Base-by-base conservation (phyloP, 495 filamentous ascomycete species). In the Tuber aestivum region DNA sequence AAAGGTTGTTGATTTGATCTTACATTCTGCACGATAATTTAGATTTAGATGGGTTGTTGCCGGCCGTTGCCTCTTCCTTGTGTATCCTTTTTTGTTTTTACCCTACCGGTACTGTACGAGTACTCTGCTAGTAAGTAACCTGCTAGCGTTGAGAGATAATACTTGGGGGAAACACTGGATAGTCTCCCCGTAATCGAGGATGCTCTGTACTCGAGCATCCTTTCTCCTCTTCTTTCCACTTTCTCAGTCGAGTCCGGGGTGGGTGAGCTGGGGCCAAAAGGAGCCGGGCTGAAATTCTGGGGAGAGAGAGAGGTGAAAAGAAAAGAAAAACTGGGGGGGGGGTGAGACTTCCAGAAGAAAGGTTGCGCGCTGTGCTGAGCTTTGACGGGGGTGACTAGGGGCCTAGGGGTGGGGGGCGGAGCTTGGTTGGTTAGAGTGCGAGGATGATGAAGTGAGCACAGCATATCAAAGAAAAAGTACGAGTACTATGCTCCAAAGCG, bases 211-310 rank as follows among this genome's bases (percentile, higher is more conserved):
- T 20, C 5, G 32, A 14, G 37, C 21, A 74, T 75, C 42, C 41
- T 71, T 27, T 45, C 16, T 16, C 18, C 61, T 27, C 16, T 16
- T 16, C 18, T 69, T 35, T n/a, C 76, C 65, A 44, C 27, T 42
- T 21, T 71, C 56, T 77, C 16, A 75, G 61, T 48, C 37, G 65
- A 70, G 68, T 72, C 77, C 18, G 72, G 72, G 48, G 35, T 9
- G 44, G 56, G 70, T 37, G 65, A 70, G 48, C 45, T 48, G 32
- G 69, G 70, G 69, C n/a, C 20, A 75, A 71, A 69, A 37, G 18
- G 56, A 76, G 76, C 45, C 56, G 70, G 71, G 27, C 42, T 56
- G 56, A 65, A 65, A 20, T 65, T 65, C 56, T 65, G 27, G 56
- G 27, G 56, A 27, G 35, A 27, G 56, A 65, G 56, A 10, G 27